Conservation (phyloP, 2,329 filamentous ascomycete species). For the Aplosporella prunicola region DNA sequence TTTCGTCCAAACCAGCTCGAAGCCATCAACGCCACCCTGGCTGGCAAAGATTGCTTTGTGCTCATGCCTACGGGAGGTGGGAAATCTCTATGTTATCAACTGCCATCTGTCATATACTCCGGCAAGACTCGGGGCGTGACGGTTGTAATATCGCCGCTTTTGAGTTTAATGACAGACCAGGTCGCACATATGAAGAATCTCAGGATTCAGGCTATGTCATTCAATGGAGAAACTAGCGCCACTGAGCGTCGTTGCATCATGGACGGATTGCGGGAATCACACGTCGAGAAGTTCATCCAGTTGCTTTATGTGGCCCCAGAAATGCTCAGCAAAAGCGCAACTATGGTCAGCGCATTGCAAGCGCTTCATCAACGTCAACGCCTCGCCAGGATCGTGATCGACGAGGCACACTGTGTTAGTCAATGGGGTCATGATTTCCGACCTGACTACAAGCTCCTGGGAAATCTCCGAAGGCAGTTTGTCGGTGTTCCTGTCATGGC, state of each 20-base stretch:
- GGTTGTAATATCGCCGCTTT: slow-evolving; percentile 83
- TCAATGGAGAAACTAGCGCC: slow-evolving; percentile 65
- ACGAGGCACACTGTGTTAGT: slow-evolving; percentile 98
- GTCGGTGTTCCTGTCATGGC: slow-evolving; percentile 84
- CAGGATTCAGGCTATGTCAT: slow-evolving; percentile 67
- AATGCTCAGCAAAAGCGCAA: slow-evolving; percentile 77
- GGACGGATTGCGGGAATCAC: slow-evolving; percentile 48
- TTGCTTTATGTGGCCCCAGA: slow-evolving; percentile 93
- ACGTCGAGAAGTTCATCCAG: slow-evolving; percentile 69
- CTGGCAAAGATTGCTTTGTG: slow-evolving; percentile 83
- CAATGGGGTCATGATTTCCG: slow-evolving; percentile 99
- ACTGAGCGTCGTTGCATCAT: slow-evolving; percentile 59
- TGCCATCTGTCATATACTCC: slow-evolving; percentile 73
- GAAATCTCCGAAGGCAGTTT: slow-evolving; percentile 62
- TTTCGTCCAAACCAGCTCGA: slow-evolving; percentile 90
- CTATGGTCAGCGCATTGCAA: slow-evolving; percentile 57
- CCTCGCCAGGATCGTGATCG: slow-evolving; percentile 86
- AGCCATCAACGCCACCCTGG: slow-evolving; percentile 87
- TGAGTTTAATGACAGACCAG: slow-evolving; percentile 97
- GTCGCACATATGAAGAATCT: slow-evolving; percentile 70
- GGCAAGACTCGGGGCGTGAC: slow-evolving; percentile 81
- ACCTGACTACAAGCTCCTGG: slow-evolving; percentile 85
- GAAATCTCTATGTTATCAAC: slow-evolving; percentile 92
- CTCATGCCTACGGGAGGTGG: slow-evolving; percentile 97
- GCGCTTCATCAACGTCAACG: slow-evolving; percentile 59